These are phyloP conservation scores for Catunica adiposa DNA, from an alignment of 2,329 filamentous ascomycete species.

Conservation along the genomic window DNA sequence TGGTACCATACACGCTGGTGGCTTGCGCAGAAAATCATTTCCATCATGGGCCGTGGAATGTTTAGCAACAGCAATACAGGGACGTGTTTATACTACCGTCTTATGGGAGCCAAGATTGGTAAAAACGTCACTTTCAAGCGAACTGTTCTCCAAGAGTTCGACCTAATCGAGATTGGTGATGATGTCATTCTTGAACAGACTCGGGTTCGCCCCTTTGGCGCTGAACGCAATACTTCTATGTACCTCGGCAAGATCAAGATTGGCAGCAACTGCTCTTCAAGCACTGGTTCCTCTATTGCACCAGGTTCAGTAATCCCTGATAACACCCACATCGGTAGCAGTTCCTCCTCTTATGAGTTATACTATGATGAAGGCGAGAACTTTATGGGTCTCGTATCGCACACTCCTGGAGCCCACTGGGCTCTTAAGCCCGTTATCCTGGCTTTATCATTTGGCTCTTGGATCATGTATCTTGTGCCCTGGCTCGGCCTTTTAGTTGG, in stretches of 20 bases:
- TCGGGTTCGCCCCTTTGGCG: constrained; percentile 35
- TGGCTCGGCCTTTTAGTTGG: constrained; percentile 30
- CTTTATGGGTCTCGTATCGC: constrained; percentile 26
- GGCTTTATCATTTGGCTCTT: constrained; percentile 18
- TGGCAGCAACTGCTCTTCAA: constrained; percentile 31
- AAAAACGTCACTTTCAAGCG: constrained; percentile 31
- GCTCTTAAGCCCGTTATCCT: constrained; percentile 27
- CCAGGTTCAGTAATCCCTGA: constrained; percentile 32
- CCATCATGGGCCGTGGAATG: constrained; percentile 31
- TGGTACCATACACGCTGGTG: constrained; percentile 42
- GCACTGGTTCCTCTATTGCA: constrained; percentile 32
- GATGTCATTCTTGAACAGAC: constrained; percentile 31
- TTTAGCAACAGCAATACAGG: constrained; percentile 27
- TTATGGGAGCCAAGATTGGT: constrained; percentile 38
- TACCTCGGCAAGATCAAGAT: constrained; percentile 35
- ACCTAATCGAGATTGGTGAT: constrained; percentile 37
- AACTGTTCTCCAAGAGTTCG: constrained; percentile 36
- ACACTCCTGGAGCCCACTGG: constrained; percentile 29
- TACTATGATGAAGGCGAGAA: constrained; percentile 31
- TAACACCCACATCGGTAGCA: constrained; percentile 36
- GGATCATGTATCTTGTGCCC: constrained; percentile 29
- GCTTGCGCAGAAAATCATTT: constrained; percentile 37
- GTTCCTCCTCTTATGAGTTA: constrained; percentile 41
- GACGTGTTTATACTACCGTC: constrained; percentile 29
- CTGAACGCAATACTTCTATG: constrained; percentile 41